These are phyloP conservation scores for Saccharomycopsis crataegensis DNA, from an alignment of 1,139 yeast species.

Conservation along the genomic window DNA sequence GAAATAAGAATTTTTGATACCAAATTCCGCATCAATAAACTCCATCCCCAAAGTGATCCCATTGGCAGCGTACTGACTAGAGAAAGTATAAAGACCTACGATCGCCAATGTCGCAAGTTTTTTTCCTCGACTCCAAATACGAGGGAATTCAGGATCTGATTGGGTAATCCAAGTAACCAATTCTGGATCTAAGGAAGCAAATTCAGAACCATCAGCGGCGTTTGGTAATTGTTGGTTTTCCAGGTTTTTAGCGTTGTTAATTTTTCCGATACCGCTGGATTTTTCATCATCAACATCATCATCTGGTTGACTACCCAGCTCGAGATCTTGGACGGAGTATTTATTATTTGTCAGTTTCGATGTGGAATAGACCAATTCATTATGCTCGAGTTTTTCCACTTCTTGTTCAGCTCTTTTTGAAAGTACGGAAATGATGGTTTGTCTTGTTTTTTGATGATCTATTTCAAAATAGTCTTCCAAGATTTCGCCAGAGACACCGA, in stretches of 20 bases:
- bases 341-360: background rate
- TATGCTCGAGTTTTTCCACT: background rate
- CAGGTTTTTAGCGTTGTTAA: background rate
- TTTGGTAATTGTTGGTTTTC: slow-evolving; percentile 30
- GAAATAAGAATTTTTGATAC: slow-evolving; percentile 31
- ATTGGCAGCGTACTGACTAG: slow-evolving; percentile 7
- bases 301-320: background rate
- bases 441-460: slow-evolving; percentile 4
- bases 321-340: background rate
- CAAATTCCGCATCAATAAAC: slow-evolving; percentile 37
- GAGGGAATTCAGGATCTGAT: slow-evolving; percentile 52
- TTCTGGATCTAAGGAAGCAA: slow-evolving; percentile 48
- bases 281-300: background rate
- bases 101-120: slow-evolving; percentile 38
- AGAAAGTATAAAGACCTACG: slow-evolving; percentile 4
- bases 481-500: no score
- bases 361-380: no score
- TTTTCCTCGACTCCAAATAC: slow-evolving; percentile 44
- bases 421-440: slow-evolving; percentile 17
- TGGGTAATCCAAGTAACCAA: slow-evolving; percentile 59
- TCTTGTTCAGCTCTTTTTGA: slow-evolving; percentile 5
- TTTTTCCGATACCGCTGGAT: background rate
- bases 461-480: no score
- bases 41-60: slow-evolving; percentile 32
- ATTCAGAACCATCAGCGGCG: slow-evolving; percentile 42